These are phyloP conservation scores for Panus rudis DNA, from an alignment of 768 basidiomycete species.

Conservation along the genomic window DNA sequence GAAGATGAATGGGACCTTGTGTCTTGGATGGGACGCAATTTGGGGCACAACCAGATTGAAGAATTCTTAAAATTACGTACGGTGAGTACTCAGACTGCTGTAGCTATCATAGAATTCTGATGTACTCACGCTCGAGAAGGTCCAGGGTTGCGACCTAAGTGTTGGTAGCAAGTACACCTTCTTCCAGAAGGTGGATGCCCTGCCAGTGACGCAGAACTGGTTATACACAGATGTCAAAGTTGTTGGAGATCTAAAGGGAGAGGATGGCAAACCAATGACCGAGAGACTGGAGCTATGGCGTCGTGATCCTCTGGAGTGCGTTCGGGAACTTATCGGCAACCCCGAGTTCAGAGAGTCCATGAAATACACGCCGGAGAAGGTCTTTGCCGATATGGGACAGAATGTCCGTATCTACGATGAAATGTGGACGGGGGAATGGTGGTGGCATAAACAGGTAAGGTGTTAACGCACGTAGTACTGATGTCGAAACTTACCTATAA, in stretches of 20 bases:
- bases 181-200: conserved; percentile 13
- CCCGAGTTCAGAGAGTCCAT: conserved; percentile 4
- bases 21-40: conserved; percentile 23
- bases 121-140: background rate
- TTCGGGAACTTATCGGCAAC: conserved; percentile 13
- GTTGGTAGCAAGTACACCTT: conserved; percentile 10
- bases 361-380: conserved; percentile 2
- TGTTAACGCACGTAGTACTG: too few relatives aligned
- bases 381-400: conserved; percentile 6
- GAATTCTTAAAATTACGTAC: conserved; percentile 25
- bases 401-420: conserved; percentile 27
- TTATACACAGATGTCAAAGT: conserved; percentile 32
- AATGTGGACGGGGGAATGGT: conserved; percentile 43
- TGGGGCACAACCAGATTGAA: conserved; percentile 22
- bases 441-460: conserved; percentile 41
- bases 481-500: too few relatives aligned
- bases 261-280: conserved; percentile 13
- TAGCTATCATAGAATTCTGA: too few relatives aligned
- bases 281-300: conserved; percentile 24
- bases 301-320: conserved; percentile 24
- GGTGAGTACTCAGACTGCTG: conserved; percentile 17
- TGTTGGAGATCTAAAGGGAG: background rate
- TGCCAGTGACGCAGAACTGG: conserved; percentile 11
- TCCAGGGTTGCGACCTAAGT: background rate
- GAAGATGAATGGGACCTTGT: conserved; percentile 28